Evolutionary conservation across 345 rosid species (phyloP).

Genomic region (Melaleuca alternifolia): DNA sequence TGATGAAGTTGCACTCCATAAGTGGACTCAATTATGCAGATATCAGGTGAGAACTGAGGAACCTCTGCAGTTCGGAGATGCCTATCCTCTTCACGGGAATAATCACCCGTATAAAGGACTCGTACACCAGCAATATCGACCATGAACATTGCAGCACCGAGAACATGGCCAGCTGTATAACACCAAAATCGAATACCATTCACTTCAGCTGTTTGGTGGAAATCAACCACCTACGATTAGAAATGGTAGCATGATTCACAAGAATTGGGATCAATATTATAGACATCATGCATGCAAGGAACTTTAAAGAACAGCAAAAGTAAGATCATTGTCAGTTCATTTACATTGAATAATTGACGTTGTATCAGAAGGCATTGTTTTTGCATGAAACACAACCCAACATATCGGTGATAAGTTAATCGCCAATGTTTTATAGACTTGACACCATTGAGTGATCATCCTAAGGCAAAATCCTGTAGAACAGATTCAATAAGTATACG

Average conservation of each 20-base stretch:
- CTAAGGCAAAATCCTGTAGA: not conserved
- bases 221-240: constrained; percentile 61
- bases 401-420: not conserved
- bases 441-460: not conserved
- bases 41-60: constrained; percentile 94
- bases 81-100: constrained; percentile 90
- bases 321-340: not conserved
- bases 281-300: not conserved
- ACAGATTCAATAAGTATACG: not conserved
- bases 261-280: not conserved
- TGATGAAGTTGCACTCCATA: constrained; percentile 97
- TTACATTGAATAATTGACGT: not conserved
- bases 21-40: constrained; percentile 91
- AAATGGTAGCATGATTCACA: not conserved
- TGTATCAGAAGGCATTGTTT: not conserved
- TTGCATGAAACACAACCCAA: not conserved
- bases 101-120: constrained; percentile 89
- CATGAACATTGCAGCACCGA: constrained; percentile 99
- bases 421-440: not conserved
- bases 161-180: constrained; percentile 96
- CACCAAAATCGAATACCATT: constrained; percentile 95
- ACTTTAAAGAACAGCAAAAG: not conserved
- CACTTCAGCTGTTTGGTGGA: constrained; percentile 86
- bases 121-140: constrained; percentile 93
- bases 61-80: constrained; percentile 95